Conservation (phyloP, 2,329 filamentous ascomycete genomes). For the Fusarium tupiense region DNA sequence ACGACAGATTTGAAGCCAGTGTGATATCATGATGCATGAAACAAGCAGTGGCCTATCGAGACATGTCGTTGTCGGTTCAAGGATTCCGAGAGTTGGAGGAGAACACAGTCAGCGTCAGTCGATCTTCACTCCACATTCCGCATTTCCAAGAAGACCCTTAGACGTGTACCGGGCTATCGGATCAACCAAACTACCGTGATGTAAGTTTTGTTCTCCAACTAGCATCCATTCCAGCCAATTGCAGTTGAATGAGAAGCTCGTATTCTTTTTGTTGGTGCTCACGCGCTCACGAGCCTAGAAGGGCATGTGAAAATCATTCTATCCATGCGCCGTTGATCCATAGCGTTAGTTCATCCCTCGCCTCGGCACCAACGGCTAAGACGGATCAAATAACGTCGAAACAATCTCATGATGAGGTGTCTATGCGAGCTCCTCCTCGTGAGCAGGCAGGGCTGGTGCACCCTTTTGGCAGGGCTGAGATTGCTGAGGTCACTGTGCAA, state of each 20-base stretch:
- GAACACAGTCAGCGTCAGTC: not conserved
- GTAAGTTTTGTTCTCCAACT: not conserved
- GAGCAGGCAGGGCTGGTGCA: not conserved
- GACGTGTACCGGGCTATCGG: constrained; percentile 10
- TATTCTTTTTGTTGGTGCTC: constrained; percentile 30
- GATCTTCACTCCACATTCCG: constrained; percentile 31
- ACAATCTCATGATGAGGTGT: constrained; percentile 15
- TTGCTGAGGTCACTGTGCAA: constrained; percentile 6
- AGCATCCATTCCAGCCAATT: not conserved
- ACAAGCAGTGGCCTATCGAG: not conserved
- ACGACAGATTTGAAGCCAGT: not conserved
- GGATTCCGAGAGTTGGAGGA: not conserved
- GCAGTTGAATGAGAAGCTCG: constrained; percentile 14
- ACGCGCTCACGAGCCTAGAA: constrained; percentile 29
- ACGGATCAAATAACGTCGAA: constrained; percentile 4
- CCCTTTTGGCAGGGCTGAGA: not conserved
- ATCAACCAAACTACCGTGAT: constrained; percentile 21
- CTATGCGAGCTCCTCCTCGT: constrained; percentile 8
- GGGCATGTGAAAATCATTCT: constrained; percentile 31
- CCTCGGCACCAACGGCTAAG: constrained; percentile 38
- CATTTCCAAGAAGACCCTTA: not conserved
- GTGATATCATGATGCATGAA: not conserved
- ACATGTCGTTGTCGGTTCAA: not conserved
- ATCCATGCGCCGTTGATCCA: constrained; percentile 7
- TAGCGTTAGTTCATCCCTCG: not conserved